These are phyloP conservation scores for Boletus vermiculosoides DNA, from an alignment of 768 basidiomycete species.

Conservation along the genomic window DNA sequence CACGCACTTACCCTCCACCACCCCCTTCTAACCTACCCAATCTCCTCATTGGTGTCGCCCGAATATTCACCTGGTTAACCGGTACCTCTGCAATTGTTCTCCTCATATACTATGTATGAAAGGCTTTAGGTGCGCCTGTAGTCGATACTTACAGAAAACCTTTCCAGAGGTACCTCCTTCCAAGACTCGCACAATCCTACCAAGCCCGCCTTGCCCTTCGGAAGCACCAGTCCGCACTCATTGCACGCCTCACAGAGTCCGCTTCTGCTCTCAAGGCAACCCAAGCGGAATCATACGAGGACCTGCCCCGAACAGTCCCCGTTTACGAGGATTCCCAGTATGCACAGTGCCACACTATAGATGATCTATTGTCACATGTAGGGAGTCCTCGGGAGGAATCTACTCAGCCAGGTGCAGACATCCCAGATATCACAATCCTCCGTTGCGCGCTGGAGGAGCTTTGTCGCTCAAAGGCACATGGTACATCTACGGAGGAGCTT, in stretches of 20 bases:
- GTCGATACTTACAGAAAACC: conserved; percentile 7
- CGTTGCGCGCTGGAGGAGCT: conserved; percentile 61
- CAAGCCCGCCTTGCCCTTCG: conserved; percentile 61
- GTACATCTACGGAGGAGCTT: conserved; percentile 56
- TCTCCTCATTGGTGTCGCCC: conserved; percentile 58
- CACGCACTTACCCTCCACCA: conserved; percentile 68
- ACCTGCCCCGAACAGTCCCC: conserved; percentile 54
- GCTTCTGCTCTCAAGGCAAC: conserved; percentile 52
- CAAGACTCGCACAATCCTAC: conserved; percentile 57
- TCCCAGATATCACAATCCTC: conserved; percentile 56
- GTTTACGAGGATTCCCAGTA: conserved; percentile 49
- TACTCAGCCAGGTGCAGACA: conserved; percentile 21
- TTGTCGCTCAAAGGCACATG: conserved; percentile 35
- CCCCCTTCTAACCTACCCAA: conserved; percentile 69
- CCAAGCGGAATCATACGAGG: conserved; percentile 54
- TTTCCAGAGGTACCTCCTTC: conserved; percentile 65
- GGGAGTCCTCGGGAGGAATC: conserved; percentile 10
- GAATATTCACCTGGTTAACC: conserved; percentile 63
- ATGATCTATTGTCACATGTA: conserved; percentile 33
- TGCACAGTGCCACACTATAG: conserved; percentile 44
- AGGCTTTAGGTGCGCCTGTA: neutral
- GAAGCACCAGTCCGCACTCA: conserved; percentile 56
- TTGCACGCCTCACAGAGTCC: conserved; percentile 54
- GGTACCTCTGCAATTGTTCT: conserved; percentile 60
- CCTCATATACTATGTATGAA: conserved; percentile 64